Conservation (phyloP, 805 yeast species). For the Starmerella sirachaensis region DNA sequence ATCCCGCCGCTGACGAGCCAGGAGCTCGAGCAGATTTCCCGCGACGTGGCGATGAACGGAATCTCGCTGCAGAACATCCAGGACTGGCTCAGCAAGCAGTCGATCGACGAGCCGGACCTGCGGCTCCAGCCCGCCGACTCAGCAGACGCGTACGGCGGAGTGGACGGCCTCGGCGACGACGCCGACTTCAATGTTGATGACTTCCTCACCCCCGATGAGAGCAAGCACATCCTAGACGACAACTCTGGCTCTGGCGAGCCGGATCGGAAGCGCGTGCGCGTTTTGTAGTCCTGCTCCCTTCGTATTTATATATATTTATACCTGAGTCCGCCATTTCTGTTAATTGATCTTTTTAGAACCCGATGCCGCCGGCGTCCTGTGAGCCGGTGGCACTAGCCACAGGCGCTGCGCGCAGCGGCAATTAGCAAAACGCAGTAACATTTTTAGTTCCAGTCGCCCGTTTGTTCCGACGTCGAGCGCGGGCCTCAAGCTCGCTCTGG, state of each 20-base stretch:
- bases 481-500: too few relatives aligned
- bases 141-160: neutral
- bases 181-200: conserved; percentile 22
- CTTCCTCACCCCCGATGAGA: conserved; percentile 15
- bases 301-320: conserved; percentile 2
- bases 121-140: conserved; percentile 1
- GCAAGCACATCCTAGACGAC: neutral
- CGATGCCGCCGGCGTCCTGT: too few relatives aligned
- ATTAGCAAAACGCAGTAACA: too few relatives aligned
- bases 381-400: too few relatives aligned
- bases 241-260: conserved; percentile 6
- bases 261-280: conserved; percentile 10
- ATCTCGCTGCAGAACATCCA: conserved; percentile 16
- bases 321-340: neutral
- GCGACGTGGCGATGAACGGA: conserved; percentile 13
- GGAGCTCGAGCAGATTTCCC: conserved; percentile 16
- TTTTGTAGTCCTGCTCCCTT: too few relatives aligned
- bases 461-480: too few relatives aligned
- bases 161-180: too few relatives aligned
- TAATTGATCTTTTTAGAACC: too few relatives aligned
- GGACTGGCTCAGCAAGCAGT: conserved; percentile 14
- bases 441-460: too few relatives aligned
- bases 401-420: too few relatives aligned
- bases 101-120: conserved; percentile 7
- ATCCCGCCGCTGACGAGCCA: conserved; percentile 13